Percentiles rank a stretch among this genome's conserved stretches.
These are phyloP conservation scores for Phytophthora fragariaefolia DNA, from an alignment of 352 stramenopile genomes.

Conservation along the genomic window DNA sequence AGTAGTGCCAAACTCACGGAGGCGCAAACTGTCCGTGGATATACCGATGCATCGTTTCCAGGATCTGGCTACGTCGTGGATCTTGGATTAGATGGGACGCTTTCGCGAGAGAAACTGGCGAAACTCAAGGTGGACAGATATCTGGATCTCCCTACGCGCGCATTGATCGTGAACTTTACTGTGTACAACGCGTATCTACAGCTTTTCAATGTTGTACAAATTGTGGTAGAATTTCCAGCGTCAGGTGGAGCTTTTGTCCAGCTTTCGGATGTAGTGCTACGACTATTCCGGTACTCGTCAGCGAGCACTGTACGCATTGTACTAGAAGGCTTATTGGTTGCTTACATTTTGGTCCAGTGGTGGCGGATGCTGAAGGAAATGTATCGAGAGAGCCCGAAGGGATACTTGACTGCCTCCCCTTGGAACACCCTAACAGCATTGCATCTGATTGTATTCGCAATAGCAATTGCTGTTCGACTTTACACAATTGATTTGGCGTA, in stretches of 20 bases:
- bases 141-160: constrained; percentile 67
- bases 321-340: constrained; percentile 59
- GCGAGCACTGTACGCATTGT: constrained; percentile 43
- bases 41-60: constrained; percentile 49
- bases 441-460: constrained; percentile 55
- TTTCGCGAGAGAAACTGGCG: constrained; percentile 33
- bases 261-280: constrained; percentile 52
- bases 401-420: constrained; percentile 37
- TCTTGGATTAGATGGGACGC: constrained; percentile 45
- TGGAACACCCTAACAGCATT: constrained; percentile 50
- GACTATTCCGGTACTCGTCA: constrained; percentile 64
- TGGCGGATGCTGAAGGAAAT: constrained; percentile 42
- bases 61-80: constrained; percentile 70
- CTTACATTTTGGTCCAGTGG: constrained; percentile 53
- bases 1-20: constrained; percentile 33
- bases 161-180: constrained; percentile 68
- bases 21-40: constrained; percentile 28
- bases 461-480: constrained; percentile 59
- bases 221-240: constrained; percentile 69
- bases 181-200: constrained; percentile 72
- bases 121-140: constrained; percentile 51
- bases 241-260: constrained; percentile 59
- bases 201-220: constrained; percentile 68
- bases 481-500: constrained; percentile 65
- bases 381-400: constrained; percentile 36